Evolutionary conservation across 1,284 basidiomycete species (phyloP).

Genomic region (Cutaneotrichosporon sp.): DNA sequence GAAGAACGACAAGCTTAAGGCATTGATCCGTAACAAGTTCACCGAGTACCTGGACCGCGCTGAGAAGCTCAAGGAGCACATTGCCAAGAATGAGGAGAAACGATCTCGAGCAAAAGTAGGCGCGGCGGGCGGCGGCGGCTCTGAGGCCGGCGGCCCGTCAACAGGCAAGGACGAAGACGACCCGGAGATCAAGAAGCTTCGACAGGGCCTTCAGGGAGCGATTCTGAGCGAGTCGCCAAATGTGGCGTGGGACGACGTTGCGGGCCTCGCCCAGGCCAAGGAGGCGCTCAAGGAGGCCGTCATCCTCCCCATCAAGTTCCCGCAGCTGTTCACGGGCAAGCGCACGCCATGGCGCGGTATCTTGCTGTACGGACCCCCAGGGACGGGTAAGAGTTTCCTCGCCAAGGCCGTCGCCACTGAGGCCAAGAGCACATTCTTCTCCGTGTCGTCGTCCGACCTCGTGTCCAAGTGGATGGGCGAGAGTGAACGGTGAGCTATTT

Average conservation of each 20-base stretch:
- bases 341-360: conserved; percentile 97
- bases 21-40: conserved; percentile 84
- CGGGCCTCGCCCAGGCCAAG: conserved; percentile 90
- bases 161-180: conserved; percentile 76
- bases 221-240: conserved; percentile 94
- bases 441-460: conserved; percentile 89
- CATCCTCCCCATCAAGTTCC: conserved; percentile 97
- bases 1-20: conserved; percentile 91
- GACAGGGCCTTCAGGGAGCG: conserved; percentile 80
- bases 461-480: conserved; percentile 99
- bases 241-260: conserved; percentile 97
- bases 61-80: conserved; percentile 85
- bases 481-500: conserved; percentile 73
- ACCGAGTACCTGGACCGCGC: conserved; percentile 89
- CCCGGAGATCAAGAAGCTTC: conserved; percentile 91
- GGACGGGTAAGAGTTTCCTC: conserved; percentile 88
- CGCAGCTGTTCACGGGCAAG: conserved; percentile 96
- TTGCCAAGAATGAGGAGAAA: conserved; percentile 67
- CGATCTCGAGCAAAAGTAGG: conserved; percentile 72
- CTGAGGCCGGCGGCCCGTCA: conserved; percentile 64
- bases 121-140: conserved; percentile 65
- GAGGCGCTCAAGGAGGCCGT: conserved; percentile 97
- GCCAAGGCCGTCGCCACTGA: conserved; percentile 99
- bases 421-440: conserved; percentile 98
- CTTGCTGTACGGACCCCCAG: conserved; percentile 90